Conservation (phyloP, 1,284 basidiomycete genomes). For the Phellinidium pouzarii region DNA sequence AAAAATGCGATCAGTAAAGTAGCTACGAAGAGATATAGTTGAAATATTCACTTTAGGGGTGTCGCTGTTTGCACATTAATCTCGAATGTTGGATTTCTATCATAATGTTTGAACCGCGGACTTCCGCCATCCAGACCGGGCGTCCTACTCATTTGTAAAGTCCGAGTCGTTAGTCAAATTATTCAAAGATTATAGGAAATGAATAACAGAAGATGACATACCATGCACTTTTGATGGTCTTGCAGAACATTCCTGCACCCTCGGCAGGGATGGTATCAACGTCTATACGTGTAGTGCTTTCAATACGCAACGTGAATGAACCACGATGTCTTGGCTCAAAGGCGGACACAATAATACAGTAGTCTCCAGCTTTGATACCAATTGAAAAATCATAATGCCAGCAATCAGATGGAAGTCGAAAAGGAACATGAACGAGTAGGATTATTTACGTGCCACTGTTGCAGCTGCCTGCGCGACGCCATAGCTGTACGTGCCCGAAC, state of each 20-base stretch:
- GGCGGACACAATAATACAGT: conserved; percentile 77
- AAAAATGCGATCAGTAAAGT: not conserved
- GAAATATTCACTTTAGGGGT: conserved; percentile 50
- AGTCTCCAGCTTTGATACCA: conserved; percentile 59
- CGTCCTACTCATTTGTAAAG: conserved; percentile 38
- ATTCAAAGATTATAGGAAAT: not conserved
- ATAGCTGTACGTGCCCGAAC: conserved; percentile 79
- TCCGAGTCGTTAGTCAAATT: no score
- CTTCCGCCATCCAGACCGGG: conserved; percentile 53
- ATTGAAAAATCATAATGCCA: not conserved
- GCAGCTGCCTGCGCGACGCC: conserved; percentile 59
- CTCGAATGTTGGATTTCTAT: conserved; percentile 63
- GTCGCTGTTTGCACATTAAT: conserved; percentile 47
- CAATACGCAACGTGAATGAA: conserved; percentile 55
- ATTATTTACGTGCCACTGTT: conserved; percentile 47
- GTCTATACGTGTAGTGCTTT: conserved; percentile 57
- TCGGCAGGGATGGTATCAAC: conserved; percentile 79
- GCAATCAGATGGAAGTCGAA: conserved; percentile 5
- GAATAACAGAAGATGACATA: conserved; percentile 27
- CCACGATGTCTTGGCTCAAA: conserved; percentile 72
- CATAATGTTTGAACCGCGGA: conserved; percentile 56
- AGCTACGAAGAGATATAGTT: not conserved
- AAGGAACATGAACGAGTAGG: not conserved
- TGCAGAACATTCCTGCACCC: conserved; percentile 86
- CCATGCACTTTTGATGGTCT: conserved; percentile 65